Evolutionary conservation across 805 yeast species (phyloP), one percentile per base, ranked within the genome.

Genomic region (Saccharomycopsis babjevae): DNA sequence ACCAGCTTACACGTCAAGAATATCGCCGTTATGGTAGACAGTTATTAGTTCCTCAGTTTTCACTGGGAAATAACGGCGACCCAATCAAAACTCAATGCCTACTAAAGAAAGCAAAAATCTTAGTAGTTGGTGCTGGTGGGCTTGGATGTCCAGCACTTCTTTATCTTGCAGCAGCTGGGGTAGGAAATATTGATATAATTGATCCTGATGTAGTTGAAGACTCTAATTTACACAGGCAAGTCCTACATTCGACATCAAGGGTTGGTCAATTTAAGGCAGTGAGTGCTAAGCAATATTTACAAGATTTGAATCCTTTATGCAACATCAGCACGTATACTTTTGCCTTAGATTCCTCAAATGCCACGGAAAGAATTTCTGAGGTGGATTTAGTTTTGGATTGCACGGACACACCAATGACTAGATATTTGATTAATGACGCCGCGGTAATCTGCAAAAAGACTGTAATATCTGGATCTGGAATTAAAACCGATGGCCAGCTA

Each of bases 41-140:
- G 69, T 87, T 94, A 93, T 83, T 92, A 30, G 97, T 94, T 1
- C 94, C 96, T 2, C 87, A 83, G 61, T 76, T 91, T 57, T 72
- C 72, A 5, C 25, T 20, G 11, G 50, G 40, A 7, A 34, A 16
- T 28, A 20, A 30, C 5, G 38, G 40, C 15, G 30, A 57, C 13
- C 58, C 61, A 6, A 66, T 73, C 4, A 62, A 62, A 6, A 79
- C 83, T 1, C 99, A 94, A 70, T 58, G 79, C 7, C 75, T 73
- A 52, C 72, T 94, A 56, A 85, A 84, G 64, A 66, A 71, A 0
- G 62, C 93, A 1, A 80, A 76, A 58, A 81, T 92, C 0, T 72
- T 93, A 30, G 92, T 94, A 0, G 79, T 94, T 7, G 99, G 99
- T 1, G 97, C 97, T 0, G 99, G 99, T 11, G 99, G 99, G 0